Conservation (phyloP, 495 filamentous ascomycete species). For the Tuber melanosporum region DNA sequence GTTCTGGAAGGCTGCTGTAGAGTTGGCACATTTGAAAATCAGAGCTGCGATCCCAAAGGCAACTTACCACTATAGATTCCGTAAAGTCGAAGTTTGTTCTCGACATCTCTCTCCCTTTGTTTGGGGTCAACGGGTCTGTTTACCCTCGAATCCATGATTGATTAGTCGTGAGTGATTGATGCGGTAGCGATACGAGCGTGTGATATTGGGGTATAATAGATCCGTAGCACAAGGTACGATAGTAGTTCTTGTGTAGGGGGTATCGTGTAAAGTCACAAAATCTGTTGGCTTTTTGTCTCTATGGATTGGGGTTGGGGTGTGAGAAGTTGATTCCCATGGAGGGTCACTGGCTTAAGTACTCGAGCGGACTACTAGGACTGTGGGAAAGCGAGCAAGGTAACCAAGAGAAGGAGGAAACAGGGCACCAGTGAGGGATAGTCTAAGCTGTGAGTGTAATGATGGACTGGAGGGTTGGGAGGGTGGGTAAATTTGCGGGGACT, state of each 20-base stretch:
- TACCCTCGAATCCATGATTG: slow-evolving; percentile 41
- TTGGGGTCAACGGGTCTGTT: slow-evolving; percentile 45
- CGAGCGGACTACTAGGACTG: too few relatives aligned
- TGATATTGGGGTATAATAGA: background rate
- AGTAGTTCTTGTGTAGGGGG: background rate
- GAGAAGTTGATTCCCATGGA: background rate
- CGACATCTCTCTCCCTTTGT: slow-evolving; percentile 57
- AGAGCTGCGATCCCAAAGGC: background rate
- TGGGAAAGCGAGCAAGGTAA: background rate
- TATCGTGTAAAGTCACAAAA: slow-evolving; percentile 1
- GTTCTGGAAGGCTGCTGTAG: slow-evolving; percentile 65
- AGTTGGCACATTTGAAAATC: slow-evolving; percentile 29
- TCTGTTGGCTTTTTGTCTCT: background rate
- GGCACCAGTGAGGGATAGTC: slow-evolving; percentile 4
- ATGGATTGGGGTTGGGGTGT: background rate
- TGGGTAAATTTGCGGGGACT: background rate
- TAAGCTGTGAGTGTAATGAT: slow-evolving; percentile 12
- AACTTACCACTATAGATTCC: slow-evolving; percentile 72
- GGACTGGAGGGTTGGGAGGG: background rate
- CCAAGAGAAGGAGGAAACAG: slow-evolving; percentile 8
- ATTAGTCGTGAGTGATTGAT: background rate
- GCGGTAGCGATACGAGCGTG: background rate
- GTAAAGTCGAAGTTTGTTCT: slow-evolving; percentile 89
- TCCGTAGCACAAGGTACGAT: slow-evolving; percentile 4
- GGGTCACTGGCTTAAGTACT: slow-evolving; percentile 14